Evolutionary conservation across 768 basidiomycete species (phyloP), one percentile per base, ranked within the genome.

Genomic region (Mrakia frigida): DNA sequence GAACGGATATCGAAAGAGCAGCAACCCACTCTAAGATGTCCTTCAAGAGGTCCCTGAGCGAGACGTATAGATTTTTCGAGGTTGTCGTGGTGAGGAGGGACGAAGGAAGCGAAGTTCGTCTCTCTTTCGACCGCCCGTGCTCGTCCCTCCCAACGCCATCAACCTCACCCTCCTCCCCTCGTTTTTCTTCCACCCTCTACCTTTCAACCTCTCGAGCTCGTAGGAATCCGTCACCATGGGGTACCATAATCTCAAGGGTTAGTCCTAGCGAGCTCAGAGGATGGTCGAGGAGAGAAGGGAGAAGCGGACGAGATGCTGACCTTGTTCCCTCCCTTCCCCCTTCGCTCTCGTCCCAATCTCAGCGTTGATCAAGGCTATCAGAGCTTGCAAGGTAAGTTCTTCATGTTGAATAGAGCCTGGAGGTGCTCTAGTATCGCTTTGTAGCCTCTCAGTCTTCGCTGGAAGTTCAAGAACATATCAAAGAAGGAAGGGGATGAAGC

Each of bases 361-460:
- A 95, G 95, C 95, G 80, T 87, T 98, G 80, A 98, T 98, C 86
- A 98, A 98, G 88, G 94, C 93, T 75, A 96, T 98, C 85, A 88
- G 97, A 78, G 89, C 94, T 78, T 97, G 93, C 89, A 99, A 99
- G 90, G 94, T 91, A 77, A 56, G 83, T 77, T 77, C 37, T 68
- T 65, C 46, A 74, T n/a, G n/a, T n/a, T n/a, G n/a, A n/a, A n/a
- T n/a, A n/a, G n/a, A n/a, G n/a, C n/a, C n/a, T n/a, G n/a, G n/a
- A n/a, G n/a, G n/a, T n/a, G n/a, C n/a, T n/a, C n/a, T n/a, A n/a
- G n/a, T n/a, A n/a, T n/a, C n/a, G n/a, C n/a, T n/a, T n/a, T n/a
- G n/a, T n/a, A n/a, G n/a, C n/a, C n/a, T 74, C 56, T 50, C 46
- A 4, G 3, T 50, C 46, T 6, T 50, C 14, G 46, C 18, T 50